phyloP scores from a whole-genome alignment of 345 rosid species.

The thale cress (Arabidopsis thaliana) region DNA sequence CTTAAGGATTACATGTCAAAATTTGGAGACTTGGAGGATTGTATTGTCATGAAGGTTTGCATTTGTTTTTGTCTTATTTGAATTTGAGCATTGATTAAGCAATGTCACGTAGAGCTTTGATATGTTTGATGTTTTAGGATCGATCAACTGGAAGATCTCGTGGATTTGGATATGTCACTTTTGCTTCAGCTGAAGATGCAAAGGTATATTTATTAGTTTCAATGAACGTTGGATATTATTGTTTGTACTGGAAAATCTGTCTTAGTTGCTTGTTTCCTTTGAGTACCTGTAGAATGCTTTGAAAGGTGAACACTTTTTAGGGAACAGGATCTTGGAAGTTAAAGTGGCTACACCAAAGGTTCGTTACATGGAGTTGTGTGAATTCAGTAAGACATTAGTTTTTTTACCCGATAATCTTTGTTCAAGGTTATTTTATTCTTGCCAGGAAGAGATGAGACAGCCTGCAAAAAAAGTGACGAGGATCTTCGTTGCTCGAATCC shows the following conservation, averaged over 20 bases:
- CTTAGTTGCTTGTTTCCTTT: slow-evolving; percentile 14
- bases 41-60: slow-evolving; percentile 95
- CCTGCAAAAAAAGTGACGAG: slow-evolving; percentile 83
- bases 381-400: not conserved
- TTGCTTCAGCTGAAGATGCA: slow-evolving; percentile 78
- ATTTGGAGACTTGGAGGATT: slow-evolving; percentile 95
- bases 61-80: not conserved
- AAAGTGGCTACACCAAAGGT: slow-evolving; percentile 99
- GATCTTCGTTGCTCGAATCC: slow-evolving; percentile 94
- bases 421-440: slow-evolving; percentile 34
- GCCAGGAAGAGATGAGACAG: slow-evolving; percentile 97
- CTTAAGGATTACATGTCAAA: slow-evolving; percentile 88
- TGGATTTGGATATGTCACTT: slow-evolving; percentile 96
- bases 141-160: slow-evolving; percentile 95
- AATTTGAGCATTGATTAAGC: not conserved
- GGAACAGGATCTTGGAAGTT: slow-evolving; percentile 87
- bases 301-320: slow-evolving; percentile 80
- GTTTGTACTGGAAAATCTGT: not conserved
- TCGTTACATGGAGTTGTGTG: slow-evolving; percentile 22
- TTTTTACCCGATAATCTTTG: not conserved
- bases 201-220: slow-evolving; percentile 52
- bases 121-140: slow-evolving; percentile 57
- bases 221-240: not conserved
- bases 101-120: not conserved
- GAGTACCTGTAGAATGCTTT: slow-evolving; percentile 61